A percentile compares a stretch with the other conserved stretches of the same genome.
phyloP scores from a whole-genome alignment of 768 basidiomycete genomes.

The Gloeopeniophorella convolvens region DNA sequence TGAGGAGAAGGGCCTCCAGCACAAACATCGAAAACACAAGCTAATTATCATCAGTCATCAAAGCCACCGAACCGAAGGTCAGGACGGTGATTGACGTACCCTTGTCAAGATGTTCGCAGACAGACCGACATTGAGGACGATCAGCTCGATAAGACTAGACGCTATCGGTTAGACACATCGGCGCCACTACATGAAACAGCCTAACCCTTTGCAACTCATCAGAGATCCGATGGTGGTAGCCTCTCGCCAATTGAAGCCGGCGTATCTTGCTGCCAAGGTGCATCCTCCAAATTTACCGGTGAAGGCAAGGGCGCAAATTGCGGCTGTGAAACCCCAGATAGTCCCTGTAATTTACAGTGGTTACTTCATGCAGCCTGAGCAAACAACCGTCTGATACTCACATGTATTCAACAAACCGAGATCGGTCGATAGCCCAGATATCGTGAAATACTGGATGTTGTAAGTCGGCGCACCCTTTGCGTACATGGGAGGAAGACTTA shows the following conservation, averaged over 20 bases:
- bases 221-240: slow-evolving; percentile 77
- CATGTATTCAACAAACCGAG: slow-evolving; percentile 79
- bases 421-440: slow-evolving; percentile 87
- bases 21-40: slow-evolving; percentile 95
- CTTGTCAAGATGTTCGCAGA: slow-evolving; percentile 68
- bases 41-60: slow-evolving; percentile 8
- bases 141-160: slow-evolving; percentile 77
- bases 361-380: not conserved
- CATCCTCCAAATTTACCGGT: slow-evolving; percentile 88
- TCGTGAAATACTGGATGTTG: slow-evolving; percentile 69
- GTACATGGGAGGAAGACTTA: slow-evolving; percentile 29
- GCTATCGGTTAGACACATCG: not conserved
- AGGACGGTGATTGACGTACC: slow-evolving; percentile 25
- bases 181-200: not conserved
- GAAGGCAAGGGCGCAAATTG: slow-evolving; percentile 75
- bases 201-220: slow-evolving; percentile 93
- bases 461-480: slow-evolving; percentile 2
- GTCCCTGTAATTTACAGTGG: slow-evolving; percentile 43
- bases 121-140: slow-evolving; percentile 93
- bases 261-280: slow-evolving; percentile 53
- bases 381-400: slow-evolving; percentile 18
- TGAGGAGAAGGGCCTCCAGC: slow-evolving; percentile 72
- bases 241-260: slow-evolving; percentile 78
- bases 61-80: not conserved
- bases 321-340: slow-evolving; percentile 85